Evolutionary conservation across 371 early-diverging fungal genomes (phyloP).

Genomic region (Mucor sp.): DNA sequence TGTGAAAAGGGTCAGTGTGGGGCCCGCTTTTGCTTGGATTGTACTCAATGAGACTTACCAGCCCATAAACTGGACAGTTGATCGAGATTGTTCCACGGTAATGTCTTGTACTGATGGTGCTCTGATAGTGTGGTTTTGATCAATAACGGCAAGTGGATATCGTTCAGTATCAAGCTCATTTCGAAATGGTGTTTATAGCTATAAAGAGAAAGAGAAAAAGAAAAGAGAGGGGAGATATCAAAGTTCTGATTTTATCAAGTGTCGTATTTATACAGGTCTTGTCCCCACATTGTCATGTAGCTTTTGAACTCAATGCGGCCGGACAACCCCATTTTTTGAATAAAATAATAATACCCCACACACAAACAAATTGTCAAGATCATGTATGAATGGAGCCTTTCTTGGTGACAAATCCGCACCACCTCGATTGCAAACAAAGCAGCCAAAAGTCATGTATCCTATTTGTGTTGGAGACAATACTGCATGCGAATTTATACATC

Average conservation of each 20-base stretch:
- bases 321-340: constrained; percentile 3
- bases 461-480: not conserved
- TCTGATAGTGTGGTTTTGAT: constrained; percentile 16
- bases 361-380: not conserved
- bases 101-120: constrained; percentile 6
- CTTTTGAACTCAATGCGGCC: not conserved
- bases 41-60: constrained; percentile 2
- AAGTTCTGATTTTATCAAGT: not conserved
- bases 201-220: not conserved
- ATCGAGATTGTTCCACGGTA: constrained; percentile 27
- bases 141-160: constrained; percentile 23
- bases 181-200: not conserved
- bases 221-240: not conserved
- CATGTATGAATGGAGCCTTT: not conserved
- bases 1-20: not conserved
- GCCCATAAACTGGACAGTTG: constrained; percentile 26
- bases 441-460: not conserved
- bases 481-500: not conserved
- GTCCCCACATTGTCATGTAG: not conserved
- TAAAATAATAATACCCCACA: not conserved
- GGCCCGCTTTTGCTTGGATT: not conserved
- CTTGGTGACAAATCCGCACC: not conserved
- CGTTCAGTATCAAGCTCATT: constrained; percentile 13
- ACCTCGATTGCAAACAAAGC: not conserved
- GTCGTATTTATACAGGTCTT: not conserved